Evolutionary conservation across 805 yeast genomes (phyloP).

Genomic region (Schwanniomyces polymorphus): DNA sequence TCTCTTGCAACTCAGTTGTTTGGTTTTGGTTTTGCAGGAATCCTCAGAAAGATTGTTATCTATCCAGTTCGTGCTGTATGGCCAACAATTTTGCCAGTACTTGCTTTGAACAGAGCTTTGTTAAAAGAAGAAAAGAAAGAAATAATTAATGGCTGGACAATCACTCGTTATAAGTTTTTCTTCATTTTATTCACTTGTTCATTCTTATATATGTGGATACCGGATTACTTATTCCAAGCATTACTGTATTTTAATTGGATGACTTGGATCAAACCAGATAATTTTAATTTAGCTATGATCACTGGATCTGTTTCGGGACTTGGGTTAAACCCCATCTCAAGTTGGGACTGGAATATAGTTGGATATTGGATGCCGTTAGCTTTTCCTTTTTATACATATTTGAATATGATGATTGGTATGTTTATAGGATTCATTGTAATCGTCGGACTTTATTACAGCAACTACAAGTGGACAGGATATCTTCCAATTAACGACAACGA

Average conservation of each 20-base stretch:
- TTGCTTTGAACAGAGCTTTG: conserved; percentile 28
- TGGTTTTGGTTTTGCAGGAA: conserved; percentile 32
- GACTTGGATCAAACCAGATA: conserved; percentile 53
- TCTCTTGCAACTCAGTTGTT: conserved; percentile 23
- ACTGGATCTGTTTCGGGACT: conserved; percentile 48
- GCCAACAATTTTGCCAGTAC: conserved; percentile 41
- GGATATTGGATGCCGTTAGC: conserved; percentile 14
- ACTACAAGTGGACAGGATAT: conserved; percentile 27
- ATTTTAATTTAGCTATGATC: conserved; percentile 44
- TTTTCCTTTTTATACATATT: conserved; percentile 23
- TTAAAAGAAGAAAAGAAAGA: conserved; percentile 23
- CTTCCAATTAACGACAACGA: conserved; percentile 20
- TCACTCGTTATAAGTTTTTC: conserved; percentile 24
- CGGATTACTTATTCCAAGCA: conserved; percentile 39
- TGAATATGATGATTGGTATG: conserved; percentile 22
- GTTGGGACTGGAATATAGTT: conserved; percentile 31
- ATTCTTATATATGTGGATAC: conserved; percentile 45
- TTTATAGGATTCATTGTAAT: conserved; percentile 22
- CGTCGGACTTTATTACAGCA: conserved; percentile 26
- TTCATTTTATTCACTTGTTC: conserved; percentile 19
- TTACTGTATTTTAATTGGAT: conserved; percentile 50
- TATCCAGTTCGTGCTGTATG: conserved; percentile 54
- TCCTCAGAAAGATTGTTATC: conserved; percentile 35
- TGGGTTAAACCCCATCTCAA: conserved; percentile 51
- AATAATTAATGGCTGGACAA: conserved; percentile 31